Evolutionary conservation across 192 early-diverging fungal genomes (phyloP).

Genomic region (Podila clonocystis): DNA sequence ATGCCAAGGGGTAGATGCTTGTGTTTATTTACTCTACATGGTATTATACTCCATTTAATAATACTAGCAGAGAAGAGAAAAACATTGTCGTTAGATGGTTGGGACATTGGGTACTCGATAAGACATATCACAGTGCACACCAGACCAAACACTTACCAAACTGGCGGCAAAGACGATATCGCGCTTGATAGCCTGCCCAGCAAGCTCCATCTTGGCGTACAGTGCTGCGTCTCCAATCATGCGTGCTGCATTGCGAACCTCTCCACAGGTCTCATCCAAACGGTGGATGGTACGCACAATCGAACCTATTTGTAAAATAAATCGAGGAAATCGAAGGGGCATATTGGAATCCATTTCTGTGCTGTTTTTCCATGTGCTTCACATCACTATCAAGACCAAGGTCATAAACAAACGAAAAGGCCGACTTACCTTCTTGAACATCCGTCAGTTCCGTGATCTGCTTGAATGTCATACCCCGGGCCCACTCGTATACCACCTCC

Average conservation of each 20-base stretch:
- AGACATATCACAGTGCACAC: neutral
- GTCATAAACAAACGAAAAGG: no score
- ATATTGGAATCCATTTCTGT: neutral
- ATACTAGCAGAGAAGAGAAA: no score
- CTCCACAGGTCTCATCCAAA: conserved; percentile 92
- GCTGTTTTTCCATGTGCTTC: neutral
- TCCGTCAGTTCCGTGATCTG: conserved; percentile 94
- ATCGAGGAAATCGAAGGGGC: neutral
- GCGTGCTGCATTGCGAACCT: conserved; percentile 84
- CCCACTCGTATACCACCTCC: conserved; percentile 99
- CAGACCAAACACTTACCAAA: conserved; percentile 55
- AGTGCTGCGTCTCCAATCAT: conserved; percentile 91
- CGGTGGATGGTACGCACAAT: conserved; percentile 96
- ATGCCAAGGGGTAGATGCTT: no score
- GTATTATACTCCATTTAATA: no score
- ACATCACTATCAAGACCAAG: neutral
- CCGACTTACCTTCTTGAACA: conserved; percentile 81
- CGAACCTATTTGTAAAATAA: conserved; percentile 61
- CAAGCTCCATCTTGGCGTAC: conserved; percentile 93
- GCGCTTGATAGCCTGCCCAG: conserved; percentile 84
- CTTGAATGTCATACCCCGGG: conserved; percentile 89
- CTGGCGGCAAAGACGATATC: conserved; percentile 98
- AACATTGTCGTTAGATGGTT: neutral
- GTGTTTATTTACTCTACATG: no score
- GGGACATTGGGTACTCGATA: neutral